phyloP scores from a whole-genome alignment of 73 alveolate genomes.

The Paramecium biaurelia region DNA sequence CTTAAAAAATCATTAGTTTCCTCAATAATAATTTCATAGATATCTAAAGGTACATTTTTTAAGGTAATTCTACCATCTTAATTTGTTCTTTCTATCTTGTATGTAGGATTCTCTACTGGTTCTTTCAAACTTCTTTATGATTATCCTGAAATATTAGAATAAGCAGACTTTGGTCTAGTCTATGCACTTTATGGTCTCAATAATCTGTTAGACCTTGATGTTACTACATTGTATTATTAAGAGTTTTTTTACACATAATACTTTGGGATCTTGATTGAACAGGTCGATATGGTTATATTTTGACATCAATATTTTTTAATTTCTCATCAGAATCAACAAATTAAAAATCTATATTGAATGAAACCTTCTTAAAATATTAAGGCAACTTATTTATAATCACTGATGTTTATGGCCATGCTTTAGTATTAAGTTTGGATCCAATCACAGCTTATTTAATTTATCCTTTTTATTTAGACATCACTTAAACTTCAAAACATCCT shows the following conservation, averaged over 20 bases:
- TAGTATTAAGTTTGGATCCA: constrained; percentile 60
- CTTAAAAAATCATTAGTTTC: constrained; percentile 66
- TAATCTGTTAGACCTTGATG: not conserved
- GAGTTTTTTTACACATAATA: not conserved
- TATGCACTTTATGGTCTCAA: constrained; percentile 53
- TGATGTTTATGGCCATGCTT: constrained; percentile 62
- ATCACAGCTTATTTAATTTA: constrained; percentile 5
- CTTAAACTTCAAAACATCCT: constrained; percentile 69
- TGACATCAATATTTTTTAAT: constrained; percentile 37
- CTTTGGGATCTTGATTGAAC: not conserved
- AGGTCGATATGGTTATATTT: constrained; percentile 29
- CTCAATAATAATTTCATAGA: constrained; percentile 53
- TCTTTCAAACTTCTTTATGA: constrained; percentile 32
- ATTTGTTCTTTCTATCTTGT: constrained; percentile 44
- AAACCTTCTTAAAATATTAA: constrained; percentile 21
- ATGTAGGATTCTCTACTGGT: not conserved
- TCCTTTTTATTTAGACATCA: constrained; percentile 60
- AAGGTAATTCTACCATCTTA: constrained; percentile 56
- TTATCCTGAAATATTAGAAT: constrained; percentile 41
- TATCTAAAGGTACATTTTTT: constrained; percentile 66
- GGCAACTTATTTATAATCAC: constrained; percentile 59
- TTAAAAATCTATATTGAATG: constrained; percentile 40
- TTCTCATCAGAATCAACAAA: constrained; percentile 31
- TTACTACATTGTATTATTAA: not conserved
- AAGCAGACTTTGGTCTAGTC: constrained; percentile 54